Percentiles rank a stretch among this genome's conserved stretches.
phyloP scores from a whole-genome alignment of 371 early-diverging fungal genomes.

The Lichtheimia hyalospora region DNA sequence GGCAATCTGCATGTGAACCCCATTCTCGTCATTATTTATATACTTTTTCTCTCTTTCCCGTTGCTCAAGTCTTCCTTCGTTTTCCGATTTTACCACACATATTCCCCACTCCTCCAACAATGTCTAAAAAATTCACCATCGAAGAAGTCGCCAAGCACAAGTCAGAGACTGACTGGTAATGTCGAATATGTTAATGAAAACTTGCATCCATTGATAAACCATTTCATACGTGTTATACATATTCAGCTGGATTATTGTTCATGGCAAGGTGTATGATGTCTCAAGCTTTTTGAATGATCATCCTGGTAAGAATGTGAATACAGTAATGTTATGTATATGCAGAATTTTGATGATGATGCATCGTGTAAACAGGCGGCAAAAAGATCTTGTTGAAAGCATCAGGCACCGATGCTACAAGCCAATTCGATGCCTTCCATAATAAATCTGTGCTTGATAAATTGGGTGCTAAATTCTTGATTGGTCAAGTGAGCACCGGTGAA shows the following conservation, averaged over 20 bases:
- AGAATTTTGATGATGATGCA: neutral
- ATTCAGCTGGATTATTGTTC: conserved; percentile 84
- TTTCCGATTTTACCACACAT: conserved; percentile 1
- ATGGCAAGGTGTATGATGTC: conserved; percentile 78
- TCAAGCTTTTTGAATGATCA: conserved; percentile 80
- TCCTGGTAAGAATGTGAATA: conserved; percentile 33
- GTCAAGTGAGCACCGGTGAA: conserved; percentile 44
- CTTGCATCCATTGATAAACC: no score
- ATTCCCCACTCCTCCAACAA: conserved; percentile 3
- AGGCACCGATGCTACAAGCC: conserved; percentile 86
- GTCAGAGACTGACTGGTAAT: conserved; percentile 65
- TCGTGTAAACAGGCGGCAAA: conserved; percentile 33
- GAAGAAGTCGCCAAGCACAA: conserved; percentile 80
- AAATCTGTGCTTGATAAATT: conserved; percentile 56
- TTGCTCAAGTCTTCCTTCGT: neutral
- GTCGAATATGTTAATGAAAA: neutral
- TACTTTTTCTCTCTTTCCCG: neutral
- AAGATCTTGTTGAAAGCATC: conserved; percentile 79
- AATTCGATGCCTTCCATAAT: conserved; percentile 87
- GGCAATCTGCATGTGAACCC: conserved; percentile 9
- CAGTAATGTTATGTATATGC: neutral
- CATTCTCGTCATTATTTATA: neutral
- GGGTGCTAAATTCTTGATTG: conserved; percentile 60
- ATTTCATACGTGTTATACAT: neutral
- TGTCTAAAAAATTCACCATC: conserved; percentile 51